Base-by-base conservation (phyloP, 805 yeast genomes). In the Ogataea glucozyma region DNA sequence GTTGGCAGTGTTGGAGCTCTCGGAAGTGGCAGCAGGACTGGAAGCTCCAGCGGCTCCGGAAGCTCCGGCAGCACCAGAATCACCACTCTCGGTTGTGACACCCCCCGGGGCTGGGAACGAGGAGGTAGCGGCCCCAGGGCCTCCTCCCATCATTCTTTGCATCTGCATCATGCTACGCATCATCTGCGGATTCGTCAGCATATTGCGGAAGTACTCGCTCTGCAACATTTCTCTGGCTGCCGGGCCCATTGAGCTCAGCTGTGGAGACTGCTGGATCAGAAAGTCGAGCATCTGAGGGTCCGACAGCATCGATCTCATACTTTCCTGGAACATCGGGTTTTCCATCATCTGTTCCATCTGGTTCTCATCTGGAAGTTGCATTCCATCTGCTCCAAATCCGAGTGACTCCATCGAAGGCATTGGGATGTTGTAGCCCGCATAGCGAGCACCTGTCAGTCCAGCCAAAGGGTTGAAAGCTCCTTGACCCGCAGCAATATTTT, bases 381-480 rank as follows among this genome's bases (percentile, higher is more conserved):
- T 78, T 13, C 97, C 98, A 63, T 90, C 97, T 20, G 96, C 90
- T 1, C 97, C 97, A 69, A 91, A 89, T 12, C 66, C 66, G 18
- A 62, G 44, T 16, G 58, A 56, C 44, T 62, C 66, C 85, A 88
- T 77, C 3, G 86, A 75, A 4, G 99, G 98, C 65, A 93, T 72
- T 56, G 88, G 90, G 6, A 89, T 77, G 37, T 71, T 68, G 55
- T 80, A 82, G 1, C 99, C 99, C 2, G 98, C 97, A 59, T 89
- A 93, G 41, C 97, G 79, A 2, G 98, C 98, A 38, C 96, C 91
- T 0, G 98, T 91, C 51, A 91, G 72, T 51, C 85, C 97, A 9
- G 96, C 90, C 57, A 93, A 73, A 26, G 96, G 95, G 64, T 93
- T 88, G 65, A 84, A 87, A 0, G 95, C 76, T 10, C 91, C 93